Evolutionary conservation across 768 basidiomycete species (phyloP).

Genomic region (Russula compacta): DNA sequence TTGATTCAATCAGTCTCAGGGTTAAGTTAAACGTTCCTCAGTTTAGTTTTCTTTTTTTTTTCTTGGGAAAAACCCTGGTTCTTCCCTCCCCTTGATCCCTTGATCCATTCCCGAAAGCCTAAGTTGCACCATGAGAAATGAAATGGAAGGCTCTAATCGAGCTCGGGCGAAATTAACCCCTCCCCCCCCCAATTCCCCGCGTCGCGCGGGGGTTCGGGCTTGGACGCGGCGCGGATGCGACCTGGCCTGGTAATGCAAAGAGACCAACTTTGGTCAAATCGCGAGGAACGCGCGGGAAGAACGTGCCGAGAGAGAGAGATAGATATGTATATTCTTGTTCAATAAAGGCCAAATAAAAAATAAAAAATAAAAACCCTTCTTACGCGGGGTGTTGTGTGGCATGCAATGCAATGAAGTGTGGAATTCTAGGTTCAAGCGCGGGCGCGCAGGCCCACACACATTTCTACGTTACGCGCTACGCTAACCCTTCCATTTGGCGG

Average conservation of each 20-base stretch:
- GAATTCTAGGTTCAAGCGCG: no score
- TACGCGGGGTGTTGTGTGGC: no score
- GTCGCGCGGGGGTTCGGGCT: slow-evolving; percentile 1
- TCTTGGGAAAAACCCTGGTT: background rate
- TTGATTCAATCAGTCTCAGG: background rate
- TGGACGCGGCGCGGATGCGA: background rate
- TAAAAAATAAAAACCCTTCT: no score
- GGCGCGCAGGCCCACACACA: no score
- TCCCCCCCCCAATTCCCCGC: background rate
- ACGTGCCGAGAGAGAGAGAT: background rate
- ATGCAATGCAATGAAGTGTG: no score
- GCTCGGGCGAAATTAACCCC: background rate
- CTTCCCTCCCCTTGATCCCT: background rate
- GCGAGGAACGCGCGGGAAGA: slow-evolving; percentile 2
- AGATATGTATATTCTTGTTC: background rate
- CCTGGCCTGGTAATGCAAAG: background rate
- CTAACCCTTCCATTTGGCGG: no score
- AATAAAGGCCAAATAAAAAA: no score
- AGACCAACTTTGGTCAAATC: background rate
- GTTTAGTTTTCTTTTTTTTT: background rate
- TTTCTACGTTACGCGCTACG: no score
- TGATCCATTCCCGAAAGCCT: background rate
- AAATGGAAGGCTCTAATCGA: background rate
- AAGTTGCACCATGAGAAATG: background rate
- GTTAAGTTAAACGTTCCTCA: background rate